phyloP scores from a whole-genome alignment of 2,329 filamentous ascomycete genomes.

The Fusarium albosuccineum region DNA sequence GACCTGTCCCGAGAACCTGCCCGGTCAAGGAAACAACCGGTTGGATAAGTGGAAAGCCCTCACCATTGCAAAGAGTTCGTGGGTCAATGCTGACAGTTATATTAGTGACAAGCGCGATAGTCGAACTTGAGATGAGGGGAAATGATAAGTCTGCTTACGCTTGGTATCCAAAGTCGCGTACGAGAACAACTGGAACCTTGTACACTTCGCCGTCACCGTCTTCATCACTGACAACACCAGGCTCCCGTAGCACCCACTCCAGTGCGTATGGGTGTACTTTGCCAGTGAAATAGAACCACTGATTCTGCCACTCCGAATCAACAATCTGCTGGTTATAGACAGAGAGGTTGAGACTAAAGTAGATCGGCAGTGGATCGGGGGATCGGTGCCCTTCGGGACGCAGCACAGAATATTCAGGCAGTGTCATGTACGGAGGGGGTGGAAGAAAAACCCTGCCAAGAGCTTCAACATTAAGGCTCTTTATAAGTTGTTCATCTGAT shows the following conservation, averaged over 20 bases:
- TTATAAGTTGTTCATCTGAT: constrained; percentile 8
- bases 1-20: neutral
- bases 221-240: neutral
- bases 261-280: constrained; percentile 7
- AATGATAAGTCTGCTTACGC: constrained; percentile 8
- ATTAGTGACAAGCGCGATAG: constrained; percentile 8
- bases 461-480: constrained; percentile 3
- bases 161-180: constrained; percentile 14
- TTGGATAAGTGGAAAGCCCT: neutral
- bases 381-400: neutral
- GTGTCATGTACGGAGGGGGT: constrained; percentile 4
- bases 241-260: neutral
- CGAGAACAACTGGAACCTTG: constrained; percentile 8
- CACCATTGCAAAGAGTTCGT: neutral
- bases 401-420: constrained; percentile 3
- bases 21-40: neutral
- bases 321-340: neutral
- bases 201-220: constrained; percentile 6
- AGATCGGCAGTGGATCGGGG: neutral
- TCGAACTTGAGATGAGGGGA: neutral
- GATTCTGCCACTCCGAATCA: neutral
- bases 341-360: constrained; percentile 11
- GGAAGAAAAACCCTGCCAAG: constrained; percentile 4
- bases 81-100: neutral
- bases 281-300: constrained; percentile 5